Base-by-base conservation (phyloP, 2,329 filamentous ascomycete genomes). In the Fusarium euwallaceae region DNA sequence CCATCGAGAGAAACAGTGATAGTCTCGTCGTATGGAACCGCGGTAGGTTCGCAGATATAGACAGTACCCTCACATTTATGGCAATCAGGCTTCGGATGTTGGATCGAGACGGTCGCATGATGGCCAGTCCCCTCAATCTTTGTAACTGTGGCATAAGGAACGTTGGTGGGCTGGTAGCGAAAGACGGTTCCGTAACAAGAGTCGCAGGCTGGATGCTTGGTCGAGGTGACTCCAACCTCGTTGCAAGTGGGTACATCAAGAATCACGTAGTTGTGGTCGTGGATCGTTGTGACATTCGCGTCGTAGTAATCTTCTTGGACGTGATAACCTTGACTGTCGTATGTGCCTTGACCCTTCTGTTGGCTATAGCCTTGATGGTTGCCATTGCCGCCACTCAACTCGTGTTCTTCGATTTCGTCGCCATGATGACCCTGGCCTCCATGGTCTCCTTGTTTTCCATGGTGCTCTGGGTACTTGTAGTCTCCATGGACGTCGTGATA, bases 151-250 rank as follows among this genome's bases (percentile, higher is more conserved):
- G 74, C 74, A 51, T 70, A 79, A 7, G 72, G 70, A 9, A 73
- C 67, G 16, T 76, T 67, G 10, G 78, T 80, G 12, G 78, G 72
- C 53, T 80, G 63, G 43, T 76, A 80, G 67, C 69, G 55, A 55
- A 76, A 76, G 59, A 80, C 72, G 27, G 78, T 80, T 34, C 77
- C 76, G 22, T 58, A 51, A 43, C 78, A 79, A 20, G 53, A 75
- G 22, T 74, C 71, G 36, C 76, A 79, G 6, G 60, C 61, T 1
- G 78, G 76, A 2, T 68, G 51, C 24, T 74, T 72, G 43, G 76
- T 78, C 9, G 70, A 75, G 16, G 72, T 76, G 32, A 58, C 68
- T 14, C 48, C 72, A n/a, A 71, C 59, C n/a, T 67, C 63, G 32
- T 75, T 59, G 45, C 66, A 78, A 8, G 72, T 74, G 4, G 78